Evolutionary conservation across 768 basidiomycete species (phyloP).

Genomic region (Suillus tomentosus): DNA sequence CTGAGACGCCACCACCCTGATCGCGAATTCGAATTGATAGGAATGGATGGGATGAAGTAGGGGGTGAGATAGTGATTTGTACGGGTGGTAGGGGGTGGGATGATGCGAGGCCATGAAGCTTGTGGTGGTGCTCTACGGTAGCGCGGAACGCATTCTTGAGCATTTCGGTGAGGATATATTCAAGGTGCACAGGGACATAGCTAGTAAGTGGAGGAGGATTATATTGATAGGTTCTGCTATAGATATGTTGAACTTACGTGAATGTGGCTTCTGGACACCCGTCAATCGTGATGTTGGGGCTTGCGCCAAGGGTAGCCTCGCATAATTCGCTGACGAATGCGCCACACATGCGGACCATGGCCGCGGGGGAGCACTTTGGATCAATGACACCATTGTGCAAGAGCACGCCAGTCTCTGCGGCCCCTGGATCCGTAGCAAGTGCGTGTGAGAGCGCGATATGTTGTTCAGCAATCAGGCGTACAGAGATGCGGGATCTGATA

Average conservation of each 20-base stretch:
- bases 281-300: conserved; percentile 68
- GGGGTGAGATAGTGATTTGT: conserved; percentile 68
- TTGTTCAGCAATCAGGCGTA: conserved; percentile 88
- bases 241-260: conserved; percentile 53
- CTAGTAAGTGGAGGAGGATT: conserved; percentile 39
- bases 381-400: conserved; percentile 74
- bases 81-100: conserved; percentile 57
- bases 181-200: conserved; percentile 87
- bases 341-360: conserved; percentile 77
- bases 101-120: conserved; percentile 38
- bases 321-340: conserved; percentile 85
- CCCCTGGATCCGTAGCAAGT: conserved; percentile 40
- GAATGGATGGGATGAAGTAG: conserved; percentile 42
- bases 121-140: conserved; percentile 74
- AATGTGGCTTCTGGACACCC: conserved; percentile 73
- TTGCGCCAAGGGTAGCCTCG: conserved; percentile 77
- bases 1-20: conserved; percentile 83
- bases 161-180: conserved; percentile 89
- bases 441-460: conserved; percentile 83
- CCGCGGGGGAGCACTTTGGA: conserved; percentile 65
- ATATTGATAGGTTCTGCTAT: background rate
- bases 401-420: conserved; percentile 20
- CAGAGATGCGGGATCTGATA: conserved; percentile 84
- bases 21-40: conserved; percentile 83
- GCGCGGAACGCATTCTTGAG: conserved; percentile 92